Conservation (phyloP, 495 filamentous ascomycete genomes). For the Neurospora cerealis region DNA sequence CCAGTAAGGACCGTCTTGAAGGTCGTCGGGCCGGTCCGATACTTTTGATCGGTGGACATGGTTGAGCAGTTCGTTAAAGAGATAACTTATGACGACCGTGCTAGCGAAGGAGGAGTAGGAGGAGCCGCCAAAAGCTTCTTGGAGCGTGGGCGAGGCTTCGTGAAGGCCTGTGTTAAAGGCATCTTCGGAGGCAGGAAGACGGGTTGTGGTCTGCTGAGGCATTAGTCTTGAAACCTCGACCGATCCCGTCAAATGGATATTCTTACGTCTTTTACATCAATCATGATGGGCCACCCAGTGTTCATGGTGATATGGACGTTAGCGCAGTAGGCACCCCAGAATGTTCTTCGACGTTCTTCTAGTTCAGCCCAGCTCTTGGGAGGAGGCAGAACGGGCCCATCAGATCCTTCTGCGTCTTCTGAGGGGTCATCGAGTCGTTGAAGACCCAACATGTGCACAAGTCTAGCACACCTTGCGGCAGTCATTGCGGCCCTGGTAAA, state of each 20-base stretch:
- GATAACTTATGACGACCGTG: constrained; percentile 27
- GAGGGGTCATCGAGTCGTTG: constrained; percentile 32
- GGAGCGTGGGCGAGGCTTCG: constrained; percentile 23
- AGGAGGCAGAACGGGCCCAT: constrained; percentile 25
- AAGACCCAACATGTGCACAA: constrained; percentile 38
- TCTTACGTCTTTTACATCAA: constrained; percentile 30
- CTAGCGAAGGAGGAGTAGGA: constrained; percentile 32
- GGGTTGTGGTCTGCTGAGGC: constrained; percentile 29
- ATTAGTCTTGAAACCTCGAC: background rate
- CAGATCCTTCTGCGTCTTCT: constrained; percentile 14
- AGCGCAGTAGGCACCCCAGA: constrained; percentile 43
- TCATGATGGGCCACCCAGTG: constrained; percentile 37
- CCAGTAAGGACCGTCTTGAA: constrained; percentile 32
- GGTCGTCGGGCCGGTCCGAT: constrained; percentile 28
- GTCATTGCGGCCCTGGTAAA: constrained; percentile 39
- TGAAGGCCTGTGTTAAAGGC: constrained; percentile 27
- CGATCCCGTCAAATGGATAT: background rate
- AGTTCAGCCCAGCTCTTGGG: constrained; percentile 36
- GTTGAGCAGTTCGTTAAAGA: constrained; percentile 31
- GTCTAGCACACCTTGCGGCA: constrained; percentile 26
- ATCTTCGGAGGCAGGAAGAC: constrained; percentile 34
- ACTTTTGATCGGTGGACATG: constrained; percentile 32
- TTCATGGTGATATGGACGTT: constrained; percentile 39
- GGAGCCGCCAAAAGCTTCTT: constrained; percentile 26
- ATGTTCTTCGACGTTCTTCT: constrained; percentile 42